A percentile compares a stretch with the other conserved stretches of the same genome.
phyloP scores from a whole-genome alignment of 2,329 filamentous ascomycete species.

The Fusarium humuli region DNA sequence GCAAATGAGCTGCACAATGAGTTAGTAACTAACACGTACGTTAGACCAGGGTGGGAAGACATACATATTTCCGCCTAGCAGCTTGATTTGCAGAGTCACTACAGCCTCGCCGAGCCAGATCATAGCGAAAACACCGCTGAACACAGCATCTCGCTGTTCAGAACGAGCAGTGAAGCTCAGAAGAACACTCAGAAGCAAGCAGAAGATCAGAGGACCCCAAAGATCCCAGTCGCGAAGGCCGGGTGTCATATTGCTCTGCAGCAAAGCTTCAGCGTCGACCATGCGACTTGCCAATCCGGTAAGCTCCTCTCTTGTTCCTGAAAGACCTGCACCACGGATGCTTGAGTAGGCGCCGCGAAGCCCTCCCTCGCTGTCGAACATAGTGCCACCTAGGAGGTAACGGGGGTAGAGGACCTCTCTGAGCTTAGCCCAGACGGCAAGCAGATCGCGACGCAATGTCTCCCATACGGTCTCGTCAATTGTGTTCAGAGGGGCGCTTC shows the following conservation, averaged over 20 bases:
- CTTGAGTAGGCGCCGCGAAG: conserved; percentile 72
- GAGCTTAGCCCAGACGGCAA: conserved; percentile 98
- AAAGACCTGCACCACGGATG: conserved; percentile 68
- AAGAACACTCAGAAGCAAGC: conserved; percentile 86
- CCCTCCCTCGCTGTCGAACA: conserved; percentile 67
- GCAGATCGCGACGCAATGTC: conserved; percentile 89
- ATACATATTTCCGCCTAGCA: conserved; percentile 96
- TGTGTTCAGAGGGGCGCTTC: conserved; percentile 87
- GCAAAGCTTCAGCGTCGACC: conserved; percentile 71
- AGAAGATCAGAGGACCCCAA: conserved; percentile 97
- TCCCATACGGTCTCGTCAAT: conserved; percentile 99
- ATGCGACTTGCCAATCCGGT: conserved; percentile 70
- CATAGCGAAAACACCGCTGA: conserved; percentile 95
- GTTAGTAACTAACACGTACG: conserved; percentile 36
- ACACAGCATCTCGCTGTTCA: conserved; percentile 88
- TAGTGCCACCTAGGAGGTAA: conserved; percentile 82
- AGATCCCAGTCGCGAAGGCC: conserved; percentile 97
- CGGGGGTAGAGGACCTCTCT: conserved; percentile 96
- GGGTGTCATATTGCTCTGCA: conserved; percentile 83
- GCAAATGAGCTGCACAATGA: conserved; percentile 82
- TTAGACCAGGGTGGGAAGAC: conserved; percentile 52
- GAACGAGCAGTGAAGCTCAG: conserved; percentile 83
- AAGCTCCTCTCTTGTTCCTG: conserved; percentile 71
- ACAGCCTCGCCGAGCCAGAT: conserved; percentile 97
- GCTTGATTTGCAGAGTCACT: conserved; percentile 97